Percentiles rank a stretch among this genome's conserved stretches.
Conservation (phyloP, 176 grass and related monocot species). For the Aegilops longissima region DNA sequence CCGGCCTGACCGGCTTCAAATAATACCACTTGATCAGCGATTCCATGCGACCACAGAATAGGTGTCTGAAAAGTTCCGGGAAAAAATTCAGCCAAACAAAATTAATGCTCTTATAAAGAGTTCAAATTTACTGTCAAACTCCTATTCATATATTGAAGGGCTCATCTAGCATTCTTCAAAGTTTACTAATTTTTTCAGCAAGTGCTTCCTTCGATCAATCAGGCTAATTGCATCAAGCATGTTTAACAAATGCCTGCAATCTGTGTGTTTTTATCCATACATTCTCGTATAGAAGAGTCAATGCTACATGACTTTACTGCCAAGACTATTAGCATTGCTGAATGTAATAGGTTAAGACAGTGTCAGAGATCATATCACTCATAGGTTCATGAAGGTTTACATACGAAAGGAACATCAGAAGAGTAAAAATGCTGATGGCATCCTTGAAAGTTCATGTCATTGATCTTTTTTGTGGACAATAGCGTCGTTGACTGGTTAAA, state of each 20-base stretch:
- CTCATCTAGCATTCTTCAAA: not conserved
- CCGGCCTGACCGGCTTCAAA: constrained; percentile 86
- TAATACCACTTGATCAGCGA: constrained; percentile 62
- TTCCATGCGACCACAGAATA: constrained; percentile 87
- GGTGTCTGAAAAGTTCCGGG: constrained; percentile 58
- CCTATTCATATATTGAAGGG: not conserved
- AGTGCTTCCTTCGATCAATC: not conserved
- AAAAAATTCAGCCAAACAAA: not conserved
- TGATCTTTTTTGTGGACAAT: not conserved
- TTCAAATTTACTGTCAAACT: not conserved
- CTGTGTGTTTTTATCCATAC: not conserved
- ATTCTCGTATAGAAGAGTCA: not conserved
- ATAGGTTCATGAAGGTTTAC: not conserved
- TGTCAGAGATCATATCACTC: not conserved
- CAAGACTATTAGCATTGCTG: not conserved
- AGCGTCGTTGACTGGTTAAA: not conserved
- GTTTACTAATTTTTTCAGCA: not conserved
- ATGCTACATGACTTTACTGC: not conserved
- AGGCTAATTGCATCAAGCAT: not conserved
- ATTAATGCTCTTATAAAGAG: not conserved
- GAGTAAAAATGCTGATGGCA: not conserved
- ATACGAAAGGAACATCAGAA: not conserved
- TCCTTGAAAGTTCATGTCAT: not conserved
- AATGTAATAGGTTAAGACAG: not conserved
- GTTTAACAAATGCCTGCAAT: not conserved